A percentile compares a stretch with the other conserved stretches of the same genome.
These are phyloP conservation scores for Mycena haematopus DNA, from an alignment of 768 basidiomycete genomes.

Conservation along the genomic window DNA sequence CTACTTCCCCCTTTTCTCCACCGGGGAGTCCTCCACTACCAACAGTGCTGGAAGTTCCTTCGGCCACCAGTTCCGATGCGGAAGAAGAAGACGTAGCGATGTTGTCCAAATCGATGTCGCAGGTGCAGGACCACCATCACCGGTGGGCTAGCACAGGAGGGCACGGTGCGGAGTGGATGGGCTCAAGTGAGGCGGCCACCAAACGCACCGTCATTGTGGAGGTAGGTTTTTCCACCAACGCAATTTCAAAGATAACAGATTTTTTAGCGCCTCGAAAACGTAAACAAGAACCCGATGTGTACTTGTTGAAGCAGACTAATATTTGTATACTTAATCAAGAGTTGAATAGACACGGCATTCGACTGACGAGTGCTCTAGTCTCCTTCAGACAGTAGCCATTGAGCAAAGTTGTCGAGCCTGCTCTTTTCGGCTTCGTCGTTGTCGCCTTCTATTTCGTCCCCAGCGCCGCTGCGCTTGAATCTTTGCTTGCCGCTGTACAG, in stretches of 20 bases:
- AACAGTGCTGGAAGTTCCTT: slow-evolving; percentile 62
- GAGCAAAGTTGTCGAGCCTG: slow-evolving; percentile 86
- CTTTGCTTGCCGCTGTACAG: slow-evolving; percentile 83
- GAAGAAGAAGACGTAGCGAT: slow-evolving; percentile 77
- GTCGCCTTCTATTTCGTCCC: slow-evolving; percentile 66
- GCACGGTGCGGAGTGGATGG: slow-evolving; percentile 56
- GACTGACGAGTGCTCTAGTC: slow-evolving; percentile 47
- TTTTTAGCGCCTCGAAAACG: slow-evolving; percentile 72
- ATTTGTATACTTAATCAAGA: slow-evolving; percentile 12
- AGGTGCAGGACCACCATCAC: slow-evolving; percentile 57
- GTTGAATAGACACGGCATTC: background rate
- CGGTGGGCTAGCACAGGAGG: slow-evolving; percentile 42
- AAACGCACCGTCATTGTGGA: slow-evolving; percentile 75
- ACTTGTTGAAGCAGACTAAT: slow-evolving; percentile 53
- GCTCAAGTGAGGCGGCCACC: slow-evolving; percentile 44
- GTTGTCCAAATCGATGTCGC: slow-evolving; percentile 74
- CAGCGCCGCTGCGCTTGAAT: slow-evolving; percentile 76
- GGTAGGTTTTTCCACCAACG: slow-evolving; percentile 47
- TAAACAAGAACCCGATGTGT: slow-evolving; percentile 72
- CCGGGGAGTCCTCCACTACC: slow-evolving; percentile 62
- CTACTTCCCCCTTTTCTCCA: slow-evolving; percentile 58
- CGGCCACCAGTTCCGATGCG: slow-evolving; percentile 59
- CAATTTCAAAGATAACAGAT: background rate
- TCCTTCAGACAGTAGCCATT: slow-evolving; percentile 85
- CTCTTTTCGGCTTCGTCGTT: slow-evolving; percentile 81